Evolutionary conservation across 176 grass and related monocot species (phyloP), one percentile per base, ranked within the genome.

Genomic region (Calamus simplicifolius): DNA sequence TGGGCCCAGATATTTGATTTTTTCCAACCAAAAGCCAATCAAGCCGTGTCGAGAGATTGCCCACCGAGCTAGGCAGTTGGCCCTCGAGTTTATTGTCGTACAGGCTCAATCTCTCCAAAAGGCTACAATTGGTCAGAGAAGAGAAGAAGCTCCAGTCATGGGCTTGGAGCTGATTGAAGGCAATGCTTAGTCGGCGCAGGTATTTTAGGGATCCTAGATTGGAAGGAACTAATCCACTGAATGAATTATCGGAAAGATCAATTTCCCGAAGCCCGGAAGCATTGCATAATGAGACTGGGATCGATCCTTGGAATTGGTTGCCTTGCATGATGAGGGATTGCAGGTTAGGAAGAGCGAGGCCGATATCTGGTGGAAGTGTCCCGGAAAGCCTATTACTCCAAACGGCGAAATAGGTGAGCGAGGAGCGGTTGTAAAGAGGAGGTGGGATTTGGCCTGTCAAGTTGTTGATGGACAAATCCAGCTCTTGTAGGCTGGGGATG

Each of bases 101-200:
- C 6, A 71, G 2, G 2, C 0, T 0, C 23, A 71, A 16, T 8
- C 4, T 5, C 18, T 19, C 17, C 4, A 71, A 21, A 17, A 29
- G 18, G 3, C 16, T 60, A 43, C 68, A 71, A 12, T 71, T 71
- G 13, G 56, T 27, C 4, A 50, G 59, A 19, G 56, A 56, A 16
- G 48, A 14, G 1, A 71, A 18, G n/a, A 71, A 60, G 12, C 48
- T 51, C 68, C 27, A 71, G 6, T 61, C 68, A 18, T 25, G 16
- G 28, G 57, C 56, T 51, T 30, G 16, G 27, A 59, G 19, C 4
- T 29, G 23, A 30, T 60, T 71, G 1, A 2, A 0, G 29, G 1
- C 4, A 27, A 60, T 6, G 3, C 3, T 0, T 1, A 72, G 4
- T 0, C 0, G 1, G 4, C 4, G 1, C 13, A 73, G 3, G 3